Evolutionary conservation across 192 early-diverging fungal species (phyloP).

Genomic region (Linderina pennispora): DNA sequence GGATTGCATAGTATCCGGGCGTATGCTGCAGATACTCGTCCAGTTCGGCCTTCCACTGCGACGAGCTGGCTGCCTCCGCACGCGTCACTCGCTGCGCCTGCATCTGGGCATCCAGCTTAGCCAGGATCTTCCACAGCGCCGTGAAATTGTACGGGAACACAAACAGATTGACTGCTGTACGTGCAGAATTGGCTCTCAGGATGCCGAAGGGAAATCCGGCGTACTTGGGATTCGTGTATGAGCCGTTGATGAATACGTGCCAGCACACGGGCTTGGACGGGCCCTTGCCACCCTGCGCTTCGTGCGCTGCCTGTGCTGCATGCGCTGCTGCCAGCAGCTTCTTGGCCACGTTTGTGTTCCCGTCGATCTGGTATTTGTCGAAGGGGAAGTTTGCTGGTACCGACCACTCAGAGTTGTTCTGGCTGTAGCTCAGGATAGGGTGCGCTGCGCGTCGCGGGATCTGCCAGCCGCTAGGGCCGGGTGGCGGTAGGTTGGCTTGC

Average conservation of each 20-base stretch:
- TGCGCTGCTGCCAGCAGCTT: constrained; percentile 50
- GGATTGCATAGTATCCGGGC: constrained; percentile 56
- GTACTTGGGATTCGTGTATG: constrained; percentile 49
- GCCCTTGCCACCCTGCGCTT: constrained; percentile 37
- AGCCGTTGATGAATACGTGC: constrained; percentile 58
- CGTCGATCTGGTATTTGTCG: constrained; percentile 69
- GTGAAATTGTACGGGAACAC: constrained; percentile 76
- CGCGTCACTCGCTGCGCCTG: constrained; percentile 17
- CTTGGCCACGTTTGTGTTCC: constrained; percentile 49
- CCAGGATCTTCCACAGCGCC: constrained; percentile 61
- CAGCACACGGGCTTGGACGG: constrained; percentile 52
- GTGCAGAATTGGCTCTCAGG: constrained; percentile 57
- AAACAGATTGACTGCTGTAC: constrained; percentile 66
- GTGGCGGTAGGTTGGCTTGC: background rate
- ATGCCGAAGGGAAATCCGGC: constrained; percentile 69
- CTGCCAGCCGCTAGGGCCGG: constrained; percentile 21
- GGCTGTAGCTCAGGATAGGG: constrained; percentile 56
- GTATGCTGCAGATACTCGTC: constrained; percentile 58
- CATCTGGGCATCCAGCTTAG: constrained; percentile 40
- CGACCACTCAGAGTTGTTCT: constrained; percentile 47
- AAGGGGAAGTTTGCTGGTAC: constrained; percentile 71
- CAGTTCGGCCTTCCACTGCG: constrained; percentile 52
- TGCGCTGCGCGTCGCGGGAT: constrained; percentile 51
- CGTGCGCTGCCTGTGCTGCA: constrained; percentile 39
- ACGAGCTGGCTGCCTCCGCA: constrained; percentile 21